These are phyloP conservation scores for Tricholoma flavovirens DNA, from an alignment of 768 basidiomycete genomes.

Conservation along the genomic window DNA sequence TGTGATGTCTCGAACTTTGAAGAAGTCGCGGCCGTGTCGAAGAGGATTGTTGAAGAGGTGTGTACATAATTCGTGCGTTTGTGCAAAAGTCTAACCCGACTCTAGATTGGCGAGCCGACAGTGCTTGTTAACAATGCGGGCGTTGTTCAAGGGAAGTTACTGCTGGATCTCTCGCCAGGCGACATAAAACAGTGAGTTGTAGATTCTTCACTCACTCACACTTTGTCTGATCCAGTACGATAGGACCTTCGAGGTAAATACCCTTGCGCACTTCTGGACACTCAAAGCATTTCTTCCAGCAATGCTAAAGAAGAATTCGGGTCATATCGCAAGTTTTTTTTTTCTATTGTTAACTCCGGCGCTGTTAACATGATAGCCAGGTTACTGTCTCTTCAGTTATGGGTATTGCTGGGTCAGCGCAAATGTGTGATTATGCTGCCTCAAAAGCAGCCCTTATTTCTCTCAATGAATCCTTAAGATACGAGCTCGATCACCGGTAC, in stretches of 20 bases:
- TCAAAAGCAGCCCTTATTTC: conserved; percentile 87
- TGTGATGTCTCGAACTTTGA: conserved; percentile 91
- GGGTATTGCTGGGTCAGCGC: conserved; percentile 65
- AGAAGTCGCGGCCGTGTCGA: conserved; percentile 72
- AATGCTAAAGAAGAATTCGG: conserved; percentile 70
- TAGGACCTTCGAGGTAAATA: conserved; percentile 89
- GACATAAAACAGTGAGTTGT: conserved; percentile 71
- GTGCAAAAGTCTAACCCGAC: not conserved
- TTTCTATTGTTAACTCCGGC: not conserved
- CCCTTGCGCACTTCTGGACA: conserved; percentile 85
- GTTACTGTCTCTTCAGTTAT: conserved; percentile 74
- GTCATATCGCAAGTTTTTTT: conserved; percentile 73
- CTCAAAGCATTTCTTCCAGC: conserved; percentile 89
- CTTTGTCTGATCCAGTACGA: conserved; percentile 1
- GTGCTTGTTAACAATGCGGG: conserved; percentile 95
- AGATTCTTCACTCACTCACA: not conserved
- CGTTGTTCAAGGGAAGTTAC: conserved; percentile 81
- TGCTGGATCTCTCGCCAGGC: conserved; percentile 71
- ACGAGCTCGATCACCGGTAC: conserved; percentile 78
- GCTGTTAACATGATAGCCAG: conserved; percentile 29
- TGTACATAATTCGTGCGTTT: conserved; percentile 5
- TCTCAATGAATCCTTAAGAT: conserved; percentile 79
- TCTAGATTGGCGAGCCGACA: conserved; percentile 81
- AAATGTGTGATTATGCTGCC: conserved; percentile 88
- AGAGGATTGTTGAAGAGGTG: conserved; percentile 75